Conservation (phyloP, 163 green algal genomes). For the Chloromonas sp. region DNA sequence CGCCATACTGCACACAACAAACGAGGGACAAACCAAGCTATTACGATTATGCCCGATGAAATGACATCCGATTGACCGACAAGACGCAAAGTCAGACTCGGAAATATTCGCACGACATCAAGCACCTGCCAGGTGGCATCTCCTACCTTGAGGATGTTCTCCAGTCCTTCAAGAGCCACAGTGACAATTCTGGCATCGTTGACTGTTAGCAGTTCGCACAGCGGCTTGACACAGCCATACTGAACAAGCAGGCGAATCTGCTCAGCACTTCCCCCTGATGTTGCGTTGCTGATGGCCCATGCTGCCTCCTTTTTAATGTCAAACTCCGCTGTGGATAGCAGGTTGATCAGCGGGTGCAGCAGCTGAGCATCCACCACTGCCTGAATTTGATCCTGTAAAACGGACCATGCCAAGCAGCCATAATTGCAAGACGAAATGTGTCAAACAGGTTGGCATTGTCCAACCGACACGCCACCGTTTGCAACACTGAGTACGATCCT, state of each 20-base stretch:
- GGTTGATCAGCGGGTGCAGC: slow-evolving; percentile 81
- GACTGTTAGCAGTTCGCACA: slow-evolving; percentile 92
- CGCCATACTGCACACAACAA: slow-evolving; percentile 60
- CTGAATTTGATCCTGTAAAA: slow-evolving; percentile 77
- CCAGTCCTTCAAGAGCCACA: slow-evolving; percentile 94
- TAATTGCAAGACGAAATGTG: too few species aligned
- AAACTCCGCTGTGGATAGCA: slow-evolving; percentile 92
- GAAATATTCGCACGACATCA: background rate
- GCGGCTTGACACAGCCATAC: slow-evolving; percentile 81
- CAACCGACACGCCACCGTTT: too few species aligned
- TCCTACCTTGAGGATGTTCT: slow-evolving; percentile 97
- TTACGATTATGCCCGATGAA: background rate
- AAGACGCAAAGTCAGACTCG: background rate
- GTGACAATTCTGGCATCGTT: slow-evolving; percentile 91
- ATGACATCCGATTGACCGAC: background rate
- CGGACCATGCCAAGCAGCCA: too few species aligned
- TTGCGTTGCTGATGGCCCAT: slow-evolving; percentile 98
- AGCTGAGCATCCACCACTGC: slow-evolving; percentile 88
- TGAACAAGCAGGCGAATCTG: slow-evolving; percentile 84
- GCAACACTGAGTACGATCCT: too few species aligned
- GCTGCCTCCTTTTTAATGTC: slow-evolving; percentile 99
- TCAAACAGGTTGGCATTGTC: too few species aligned
- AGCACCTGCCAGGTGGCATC: background rate
- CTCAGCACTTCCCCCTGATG: slow-evolving; percentile 80
- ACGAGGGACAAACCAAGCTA: background rate